Evolutionary conservation across 179 eudicot species (phyloP).

Genomic region (Gypsophila paniculata): DNA sequence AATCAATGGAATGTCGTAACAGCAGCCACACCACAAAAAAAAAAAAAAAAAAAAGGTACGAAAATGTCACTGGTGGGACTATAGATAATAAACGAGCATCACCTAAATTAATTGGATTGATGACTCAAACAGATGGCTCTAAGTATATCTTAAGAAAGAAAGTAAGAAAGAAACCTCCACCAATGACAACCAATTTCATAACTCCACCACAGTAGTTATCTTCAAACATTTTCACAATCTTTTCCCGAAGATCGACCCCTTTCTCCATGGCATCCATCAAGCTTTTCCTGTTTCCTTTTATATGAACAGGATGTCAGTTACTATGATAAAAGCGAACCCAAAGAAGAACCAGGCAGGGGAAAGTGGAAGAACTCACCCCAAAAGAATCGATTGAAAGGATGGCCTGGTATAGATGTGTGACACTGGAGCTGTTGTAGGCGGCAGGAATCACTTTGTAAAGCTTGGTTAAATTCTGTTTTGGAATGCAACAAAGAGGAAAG

Average conservation of each 20-base stretch:
- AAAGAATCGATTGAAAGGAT: conserved; percentile 73
- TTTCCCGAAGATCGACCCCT: conserved; percentile 75
- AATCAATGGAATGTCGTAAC: neutral
- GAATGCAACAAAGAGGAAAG: neutral
- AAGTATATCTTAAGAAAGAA: conserved; percentile 13
- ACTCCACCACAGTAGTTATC: conserved; percentile 66
- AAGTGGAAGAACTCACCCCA: conserved; percentile 62
- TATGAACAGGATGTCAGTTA: conserved; percentile 15
- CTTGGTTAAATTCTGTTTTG: conserved; percentile 82
- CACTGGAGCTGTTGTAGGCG: conserved; percentile 96
- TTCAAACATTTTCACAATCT: conserved; percentile 59
- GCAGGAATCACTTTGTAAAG: conserved; percentile 82
- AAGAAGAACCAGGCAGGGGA: conserved; percentile 1
- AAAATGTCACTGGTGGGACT: neutral
- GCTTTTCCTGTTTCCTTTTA: conserved; percentile 86
- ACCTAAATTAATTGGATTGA: neutral
- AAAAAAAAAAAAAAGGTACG: neutral
- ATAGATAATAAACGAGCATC: neutral
- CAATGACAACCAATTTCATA: conserved; percentile 84
- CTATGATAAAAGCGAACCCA: conserved; percentile 6
- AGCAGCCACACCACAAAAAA: neutral
- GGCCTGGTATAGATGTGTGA: conserved; percentile 70
- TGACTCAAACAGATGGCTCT: neutral
- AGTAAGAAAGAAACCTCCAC: conserved; percentile 58
- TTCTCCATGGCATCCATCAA: conserved; percentile 84